Percentiles rank a stretch among this genome's conserved stretches.
Conservation (phyloP, 2,329 filamentous ascomycete genomes). For the Lachnellula subtilissima region DNA sequence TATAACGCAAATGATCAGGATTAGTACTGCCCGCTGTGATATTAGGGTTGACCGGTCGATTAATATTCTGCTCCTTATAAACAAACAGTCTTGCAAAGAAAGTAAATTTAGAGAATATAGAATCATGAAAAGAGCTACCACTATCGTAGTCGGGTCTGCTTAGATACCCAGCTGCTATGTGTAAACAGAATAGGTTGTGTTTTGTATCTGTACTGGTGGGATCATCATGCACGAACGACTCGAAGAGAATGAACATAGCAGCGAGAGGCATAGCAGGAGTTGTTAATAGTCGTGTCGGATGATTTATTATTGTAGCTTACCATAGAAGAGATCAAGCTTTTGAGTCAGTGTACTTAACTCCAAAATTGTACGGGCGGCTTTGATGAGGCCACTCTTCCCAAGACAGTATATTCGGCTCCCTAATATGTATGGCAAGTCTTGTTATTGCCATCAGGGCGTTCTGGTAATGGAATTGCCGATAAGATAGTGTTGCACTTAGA, state of each 20-base stretch:
- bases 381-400: constrained; percentile 28
- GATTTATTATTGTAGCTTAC: constrained; percentile 21
- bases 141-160: constrained; percentile 38
- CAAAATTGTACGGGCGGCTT: constrained; percentile 30
- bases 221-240: constrained; percentile 36
- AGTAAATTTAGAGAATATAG: constrained; percentile 36
- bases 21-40: too few species aligned
- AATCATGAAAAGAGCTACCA: constrained; percentile 33
- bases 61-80: too few species aligned
- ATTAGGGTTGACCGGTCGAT: too few species aligned
- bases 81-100: constrained; percentile 34
- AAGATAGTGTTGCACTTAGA: constrained; percentile 21
- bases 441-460: constrained; percentile 31
- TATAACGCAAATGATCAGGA: too few species aligned
- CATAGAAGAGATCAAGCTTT: constrained; percentile 33
- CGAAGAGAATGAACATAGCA: constrained; percentile 39
- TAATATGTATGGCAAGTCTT: constrained; percentile 29
- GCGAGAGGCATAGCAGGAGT: constrained; percentile 33
- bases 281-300: neutral
- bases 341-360: constrained; percentile 34
- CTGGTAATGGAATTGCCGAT: constrained; percentile 32
- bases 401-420: constrained; percentile 10
- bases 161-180: constrained; percentile 40
- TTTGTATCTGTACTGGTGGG: constrained; percentile 33
- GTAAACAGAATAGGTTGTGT: constrained; percentile 37